Percentiles rank a stretch among this genome's conserved stretches.
Evolutionary conservation across 768 basidiomycete species (phyloP).

Genomic region (Boletus edulis): DNA sequence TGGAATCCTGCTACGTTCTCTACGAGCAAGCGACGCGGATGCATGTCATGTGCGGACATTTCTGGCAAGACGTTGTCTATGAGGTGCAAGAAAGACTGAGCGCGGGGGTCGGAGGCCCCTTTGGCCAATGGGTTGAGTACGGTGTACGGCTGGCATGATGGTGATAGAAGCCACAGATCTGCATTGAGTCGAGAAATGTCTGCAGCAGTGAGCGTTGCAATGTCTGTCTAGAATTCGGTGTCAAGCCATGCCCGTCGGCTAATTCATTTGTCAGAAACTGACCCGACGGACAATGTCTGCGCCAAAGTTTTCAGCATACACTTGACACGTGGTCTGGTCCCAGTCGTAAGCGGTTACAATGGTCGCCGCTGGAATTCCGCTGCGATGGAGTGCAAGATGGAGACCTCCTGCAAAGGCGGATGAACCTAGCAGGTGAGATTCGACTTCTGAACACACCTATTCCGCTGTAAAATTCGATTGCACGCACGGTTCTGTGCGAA

Average conservation of each 20-base stretch:
- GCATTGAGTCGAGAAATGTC: constrained; percentile 48
- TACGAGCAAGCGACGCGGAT: constrained; percentile 62
- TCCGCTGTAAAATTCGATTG: constrained; percentile 75
- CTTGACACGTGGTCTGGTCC: constrained; percentile 72
- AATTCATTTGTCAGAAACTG: neutral
- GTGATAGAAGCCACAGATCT: constrained; percentile 75
- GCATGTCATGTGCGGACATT: constrained; percentile 40
- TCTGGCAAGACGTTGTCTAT: constrained; percentile 61
- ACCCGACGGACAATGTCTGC: constrained; percentile 40
- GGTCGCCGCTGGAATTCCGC: constrained; percentile 39
- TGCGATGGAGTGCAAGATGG: constrained; percentile 61
- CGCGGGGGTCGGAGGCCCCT: constrained; percentile 70
- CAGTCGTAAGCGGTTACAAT: constrained; percentile 71
- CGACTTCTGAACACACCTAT: constrained; percentile 51
- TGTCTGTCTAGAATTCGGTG: constrained; percentile 47
- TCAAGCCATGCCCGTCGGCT: neutral
- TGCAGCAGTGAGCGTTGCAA: constrained; percentile 50
- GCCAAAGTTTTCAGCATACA: constrained; percentile 64
- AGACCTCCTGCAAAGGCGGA: constrained; percentile 54
- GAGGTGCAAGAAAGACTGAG: constrained; percentile 72
- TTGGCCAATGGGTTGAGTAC: constrained; percentile 71
- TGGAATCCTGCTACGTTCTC: constrained; percentile 87
- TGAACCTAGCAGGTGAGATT: neutral
- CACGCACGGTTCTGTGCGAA: constrained; percentile 14
- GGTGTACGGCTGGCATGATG: constrained; percentile 84